Base-by-base conservation (phyloP, 106 monocot genomes). In the Dioscorea dumetorum region DNA sequence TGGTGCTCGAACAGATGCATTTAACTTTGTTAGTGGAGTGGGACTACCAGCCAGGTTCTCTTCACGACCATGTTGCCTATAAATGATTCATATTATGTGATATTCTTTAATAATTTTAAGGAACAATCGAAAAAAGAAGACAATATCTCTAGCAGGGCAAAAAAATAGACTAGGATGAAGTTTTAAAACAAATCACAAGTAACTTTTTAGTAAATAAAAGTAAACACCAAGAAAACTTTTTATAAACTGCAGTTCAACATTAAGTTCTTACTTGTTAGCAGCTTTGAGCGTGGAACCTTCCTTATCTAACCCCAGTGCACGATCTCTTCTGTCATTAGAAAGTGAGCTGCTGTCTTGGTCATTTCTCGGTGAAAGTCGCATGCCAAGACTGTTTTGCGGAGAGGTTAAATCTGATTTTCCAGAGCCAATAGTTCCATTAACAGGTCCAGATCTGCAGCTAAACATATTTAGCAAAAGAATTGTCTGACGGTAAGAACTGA, bases 1-100 rank as follows among this genome's bases (percentile, higher is more conserved):
- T 32, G 84, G 88, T 54, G 77, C 88, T 2, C 88, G 63, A 54
- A 68, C 72, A 73, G 84, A 73, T 35, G 70, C 41, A 72, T 78
- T 84, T 24, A 66, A 58, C 81, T 76, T 75, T 35, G 76, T 58
- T 53, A 64, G 12, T 49, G 85, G 35, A 15, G 81, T 34, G 49
- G 81, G 64, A 54, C 64, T 81, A 28, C 50, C 64, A 57, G 61
- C 65, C 73, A 57, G 64, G 77, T 49, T 75, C 68, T 88, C 82
- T 68, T 89, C 88, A 49, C 73, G 69, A 17, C 73, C 70, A 62
- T 60, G 85, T 24, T 70, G 16, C 74, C 88, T 89, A 68, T 41
- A 41, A 41, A 41, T 8, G 41, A 41, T 41, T 41, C 0, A 10
- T 3, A 41, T 41, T 41, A 41, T 41, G 41, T 41, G 10, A 41